Conservation (phyloP, 371 early-diverging fungal genomes). For the Mucor lusitanicus region DNA sequence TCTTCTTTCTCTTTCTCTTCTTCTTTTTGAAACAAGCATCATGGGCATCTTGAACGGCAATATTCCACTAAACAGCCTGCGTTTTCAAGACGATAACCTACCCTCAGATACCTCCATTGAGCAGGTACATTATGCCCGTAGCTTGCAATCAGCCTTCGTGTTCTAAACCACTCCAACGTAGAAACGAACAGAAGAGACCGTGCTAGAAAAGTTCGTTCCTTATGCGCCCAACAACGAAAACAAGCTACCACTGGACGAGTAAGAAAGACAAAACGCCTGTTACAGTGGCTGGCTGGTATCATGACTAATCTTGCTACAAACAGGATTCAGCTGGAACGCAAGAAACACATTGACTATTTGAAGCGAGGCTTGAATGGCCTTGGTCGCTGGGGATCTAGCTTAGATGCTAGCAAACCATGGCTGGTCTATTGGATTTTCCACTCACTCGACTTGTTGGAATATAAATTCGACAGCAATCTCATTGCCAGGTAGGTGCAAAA, state of each 20-base stretch:
- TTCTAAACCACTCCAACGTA: not conserved
- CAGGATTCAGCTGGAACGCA: constrained; percentile 52
- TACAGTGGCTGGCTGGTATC: no score
- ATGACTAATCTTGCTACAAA: not conserved
- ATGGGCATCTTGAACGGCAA: constrained; percentile 41
- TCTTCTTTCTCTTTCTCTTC: constrained; percentile 7
- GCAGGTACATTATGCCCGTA: constrained; percentile 38
- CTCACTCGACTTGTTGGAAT: constrained; percentile 75
- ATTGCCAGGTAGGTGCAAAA: constrained; percentile 46
- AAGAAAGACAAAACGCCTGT: no score
- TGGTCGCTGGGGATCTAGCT: constrained; percentile 60
- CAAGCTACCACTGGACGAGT: constrained; percentile 28
- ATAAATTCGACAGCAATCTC: constrained; percentile 37
- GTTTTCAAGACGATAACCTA: constrained; percentile 48
- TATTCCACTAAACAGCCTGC: constrained; percentile 23
- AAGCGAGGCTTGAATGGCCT: constrained; percentile 53
- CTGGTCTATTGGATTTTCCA: constrained; percentile 90
- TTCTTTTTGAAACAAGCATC: constrained; percentile 5
- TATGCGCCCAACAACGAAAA: constrained; percentile 35
- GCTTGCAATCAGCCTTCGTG: not conserved
- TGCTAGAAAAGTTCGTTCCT: constrained; percentile 34
- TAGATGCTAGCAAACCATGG: constrained; percentile 95
- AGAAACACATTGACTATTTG: constrained; percentile 64
- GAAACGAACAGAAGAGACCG: constrained; percentile 40
- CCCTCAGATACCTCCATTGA: constrained; percentile 55